Conservation (phyloP, 441 rosid species). For the Erodium texanum region DNA sequence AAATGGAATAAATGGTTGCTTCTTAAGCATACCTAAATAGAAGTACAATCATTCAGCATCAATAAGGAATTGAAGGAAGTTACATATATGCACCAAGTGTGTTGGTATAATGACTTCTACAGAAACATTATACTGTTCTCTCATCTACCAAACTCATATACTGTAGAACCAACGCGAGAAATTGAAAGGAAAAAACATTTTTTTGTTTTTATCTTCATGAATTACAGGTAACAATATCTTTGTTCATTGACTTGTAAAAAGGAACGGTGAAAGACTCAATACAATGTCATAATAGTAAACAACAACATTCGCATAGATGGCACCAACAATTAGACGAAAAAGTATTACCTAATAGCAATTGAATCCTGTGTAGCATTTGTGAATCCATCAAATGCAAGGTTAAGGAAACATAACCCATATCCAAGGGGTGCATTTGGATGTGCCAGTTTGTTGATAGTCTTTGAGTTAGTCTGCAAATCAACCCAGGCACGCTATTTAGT, state of each 20-base stretch:
- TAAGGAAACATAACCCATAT: slow-evolving; percentile 75
- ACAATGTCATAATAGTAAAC: not conserved
- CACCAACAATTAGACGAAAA: not conserved
- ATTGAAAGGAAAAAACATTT: not conserved
- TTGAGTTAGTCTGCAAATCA: slow-evolving; percentile 67
- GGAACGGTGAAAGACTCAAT: not conserved
- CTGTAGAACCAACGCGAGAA: not conserved
- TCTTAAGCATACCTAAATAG: too few species aligned
- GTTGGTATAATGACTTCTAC: not conserved
- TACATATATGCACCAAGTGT: not conserved
- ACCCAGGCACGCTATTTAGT: not conserved
- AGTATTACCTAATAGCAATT: slow-evolving; percentile 48
- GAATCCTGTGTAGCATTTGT: slow-evolving; percentile 98
- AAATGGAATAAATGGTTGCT: not conserved
- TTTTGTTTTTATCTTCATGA: not conserved
- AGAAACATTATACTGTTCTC: not conserved
- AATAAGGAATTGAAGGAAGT: too few species aligned
- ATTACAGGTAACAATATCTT: not conserved
- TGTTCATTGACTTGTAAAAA: not conserved
- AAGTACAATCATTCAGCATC: too few species aligned
- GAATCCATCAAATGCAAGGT: slow-evolving; percentile 92
- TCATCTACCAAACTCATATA: not conserved
- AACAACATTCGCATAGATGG: not conserved
- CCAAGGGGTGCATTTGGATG: slow-evolving; percentile 95
- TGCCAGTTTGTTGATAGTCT: slow-evolving; percentile 84